Percentiles rank a stretch among this genome's conserved stretches.
Conservation (phyloP, 2,329 filamentous ascomycete genomes). For the Cordyceps javanica region DNA sequence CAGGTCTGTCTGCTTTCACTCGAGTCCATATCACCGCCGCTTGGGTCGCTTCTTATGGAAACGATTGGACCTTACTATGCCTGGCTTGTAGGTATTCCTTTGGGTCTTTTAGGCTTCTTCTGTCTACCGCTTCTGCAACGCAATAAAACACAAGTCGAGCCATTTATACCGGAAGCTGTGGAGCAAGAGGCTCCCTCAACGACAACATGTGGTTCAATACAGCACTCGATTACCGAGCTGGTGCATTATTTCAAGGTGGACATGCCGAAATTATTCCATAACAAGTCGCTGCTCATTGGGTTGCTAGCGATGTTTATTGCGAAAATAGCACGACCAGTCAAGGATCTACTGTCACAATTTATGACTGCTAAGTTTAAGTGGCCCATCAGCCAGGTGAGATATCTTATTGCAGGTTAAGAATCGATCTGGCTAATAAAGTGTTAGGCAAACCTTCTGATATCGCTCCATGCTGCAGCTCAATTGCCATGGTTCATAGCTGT, state of each 20-base stretch:
- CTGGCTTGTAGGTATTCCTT: background rate
- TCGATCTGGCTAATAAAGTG: background rate
- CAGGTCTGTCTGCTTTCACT: background rate
- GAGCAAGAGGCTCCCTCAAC: background rate
- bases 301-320: background rate
- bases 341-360: background rate
- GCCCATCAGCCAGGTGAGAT: constrained; percentile 5
- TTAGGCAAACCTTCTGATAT: constrained; percentile 1
- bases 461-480: background rate
- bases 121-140: background rate
- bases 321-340: background rate
- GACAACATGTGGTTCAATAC: too few species aligned
- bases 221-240: background rate
- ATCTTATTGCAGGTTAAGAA: too few species aligned
- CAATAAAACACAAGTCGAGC: background rate
- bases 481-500: background rate
- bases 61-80: background rate
- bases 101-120: background rate
- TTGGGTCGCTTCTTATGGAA: constrained; percentile 2
- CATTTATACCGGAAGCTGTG: background rate
- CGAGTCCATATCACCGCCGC: background rate
- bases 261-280: background rate
- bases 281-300: background rate
- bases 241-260: background rate
- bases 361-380: constrained; percentile 4